Evolutionary conservation across 352 stramenopile genomes (phyloP), one percentile per base, ranked within the genome.

Genomic region (Pythium rhizo-oryzae): DNA sequence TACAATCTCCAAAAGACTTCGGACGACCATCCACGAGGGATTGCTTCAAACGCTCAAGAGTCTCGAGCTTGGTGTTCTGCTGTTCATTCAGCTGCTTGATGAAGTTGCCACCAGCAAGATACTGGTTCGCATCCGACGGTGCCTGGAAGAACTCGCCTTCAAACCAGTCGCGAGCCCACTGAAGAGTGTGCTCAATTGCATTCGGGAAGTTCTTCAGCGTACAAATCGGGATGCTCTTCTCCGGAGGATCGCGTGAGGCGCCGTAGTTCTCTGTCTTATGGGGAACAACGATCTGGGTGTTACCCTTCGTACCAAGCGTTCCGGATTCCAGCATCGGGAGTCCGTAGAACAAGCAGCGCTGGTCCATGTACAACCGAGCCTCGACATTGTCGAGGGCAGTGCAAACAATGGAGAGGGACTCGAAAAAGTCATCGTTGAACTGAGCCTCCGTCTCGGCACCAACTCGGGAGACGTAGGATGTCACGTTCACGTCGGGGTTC

Each of bases 121-220:
- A 99, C 69, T 90, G 78, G 77, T 99, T 99, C 30, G 98, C 97
- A 74, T 99, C 97, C 37, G 98, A 96, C 8, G 96, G 91, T 15
- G 87, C 89, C 70, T 99, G 97, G 71, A 98, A 98, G 80, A 99
- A 99, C 58, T 97, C 91, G 23, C 97, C 98, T 79, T 99, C 97
- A 78, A 99, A 99, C 87, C 95, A 99, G 79, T 99, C 98, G 41
- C 98, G 91, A 25, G 98, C 97, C 97, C 97, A 99, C 75, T 99
- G 96, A 18, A 99, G 78, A 18, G 97, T 99, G 81, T 99, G 98
- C 67, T 99, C 96, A 73, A 99, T 99, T 51, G 98, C 93, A 78
- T 99, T 99, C 4, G 98, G 98, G 71, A 99, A 99, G 82, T 99
- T 99, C 83, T 99, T 99, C 23, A 99, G 82, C 1, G 98, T 99